Evolutionary conservation across 345 rosid species (phyloP).

Genomic region (Punica granatum): DNA sequence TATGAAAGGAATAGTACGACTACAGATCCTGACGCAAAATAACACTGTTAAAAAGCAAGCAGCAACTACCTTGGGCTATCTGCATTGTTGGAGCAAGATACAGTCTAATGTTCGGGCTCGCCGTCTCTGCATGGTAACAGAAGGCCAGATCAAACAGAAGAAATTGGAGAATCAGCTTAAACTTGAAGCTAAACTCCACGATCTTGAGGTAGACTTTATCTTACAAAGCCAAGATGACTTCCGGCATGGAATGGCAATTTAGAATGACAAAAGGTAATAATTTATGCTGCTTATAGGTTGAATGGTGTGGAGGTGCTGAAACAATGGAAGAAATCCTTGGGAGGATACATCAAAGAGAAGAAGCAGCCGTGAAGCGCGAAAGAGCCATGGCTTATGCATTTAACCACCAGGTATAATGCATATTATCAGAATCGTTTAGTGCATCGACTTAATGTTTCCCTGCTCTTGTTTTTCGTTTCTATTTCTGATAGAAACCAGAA

Average conservation of each 20-base stretch:
- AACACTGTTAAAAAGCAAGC: slow-evolving; percentile 60
- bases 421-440: not conserved
- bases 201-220: slow-evolving; percentile 48
- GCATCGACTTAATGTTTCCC: not conserved
- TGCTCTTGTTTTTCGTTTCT: not conserved
- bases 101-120: slow-evolving; percentile 67
- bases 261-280: not conserved
- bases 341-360: slow-evolving; percentile 78
- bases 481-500: not conserved
- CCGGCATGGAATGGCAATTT: not conserved
- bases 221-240: not conserved
- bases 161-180: slow-evolving; percentile 84
- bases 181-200: slow-evolving; percentile 90
- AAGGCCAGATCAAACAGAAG: slow-evolving; percentile 65
- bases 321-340: slow-evolving; percentile 62
- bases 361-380: slow-evolving; percentile 84
- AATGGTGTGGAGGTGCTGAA: slow-evolving; percentile 79
- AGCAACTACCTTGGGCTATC: slow-evolving; percentile 42
- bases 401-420: slow-evolving; percentile 66
- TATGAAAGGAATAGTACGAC: slow-evolving; percentile 51
- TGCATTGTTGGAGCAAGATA: slow-evolving; percentile 82
- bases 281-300: slow-evolving; percentile 43
- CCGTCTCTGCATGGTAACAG: slow-evolving; percentile 69
- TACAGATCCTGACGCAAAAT: slow-evolving; percentile 40
- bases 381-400: slow-evolving; percentile 95